Conservation (phyloP, 768 basidiomycete species). For the Naganishia randhawae region DNA sequence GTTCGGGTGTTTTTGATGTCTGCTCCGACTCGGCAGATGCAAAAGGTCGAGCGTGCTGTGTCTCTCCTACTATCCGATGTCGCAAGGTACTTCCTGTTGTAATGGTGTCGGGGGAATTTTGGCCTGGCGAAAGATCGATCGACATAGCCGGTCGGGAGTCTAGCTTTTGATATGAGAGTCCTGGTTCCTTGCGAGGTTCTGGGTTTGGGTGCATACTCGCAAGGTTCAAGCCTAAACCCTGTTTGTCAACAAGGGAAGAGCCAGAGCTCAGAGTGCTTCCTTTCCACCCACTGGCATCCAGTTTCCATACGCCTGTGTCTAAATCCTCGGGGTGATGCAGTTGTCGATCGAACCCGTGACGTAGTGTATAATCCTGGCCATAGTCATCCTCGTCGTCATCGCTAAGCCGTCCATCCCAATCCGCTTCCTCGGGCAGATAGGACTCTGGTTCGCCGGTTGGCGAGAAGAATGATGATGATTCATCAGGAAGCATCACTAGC, state of each 20-base stretch:
- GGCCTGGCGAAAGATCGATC: neutral
- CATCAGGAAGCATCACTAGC: conserved; percentile 29
- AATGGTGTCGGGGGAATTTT: conserved; percentile 10
- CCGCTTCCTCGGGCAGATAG: conserved; percentile 38
- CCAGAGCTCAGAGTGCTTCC: neutral
- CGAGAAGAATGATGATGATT: conserved; percentile 24
- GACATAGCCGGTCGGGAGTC: neutral
- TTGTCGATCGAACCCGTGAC: conserved; percentile 11
- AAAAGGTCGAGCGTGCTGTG: neutral
- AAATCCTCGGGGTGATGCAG: conserved; percentile 9
- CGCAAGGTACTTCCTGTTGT: neutral
- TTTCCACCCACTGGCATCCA: conserved; percentile 25
- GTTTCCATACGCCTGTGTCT: conserved; percentile 24
- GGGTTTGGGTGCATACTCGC: neutral
- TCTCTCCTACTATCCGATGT: neutral
- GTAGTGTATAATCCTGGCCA: conserved; percentile 27
- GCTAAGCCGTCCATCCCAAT: conserved; percentile 41
- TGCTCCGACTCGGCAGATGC: neutral
- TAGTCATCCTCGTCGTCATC: conserved; percentile 46
- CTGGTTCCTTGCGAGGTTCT: neutral
- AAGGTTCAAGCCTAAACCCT: conserved; percentile 3
- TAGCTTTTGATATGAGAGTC: neutral
- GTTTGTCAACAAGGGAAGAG: neutral
- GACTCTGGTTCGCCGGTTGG: conserved; percentile 31
- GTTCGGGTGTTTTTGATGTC: conserved; percentile 1